A percentile compares a stretch with the other conserved stretches of the same genome.
These are phyloP conservation scores for Sporothrix phasma DNA, from an alignment of 2,329 filamentous ascomycete species.

Conservation along the genomic window DNA sequence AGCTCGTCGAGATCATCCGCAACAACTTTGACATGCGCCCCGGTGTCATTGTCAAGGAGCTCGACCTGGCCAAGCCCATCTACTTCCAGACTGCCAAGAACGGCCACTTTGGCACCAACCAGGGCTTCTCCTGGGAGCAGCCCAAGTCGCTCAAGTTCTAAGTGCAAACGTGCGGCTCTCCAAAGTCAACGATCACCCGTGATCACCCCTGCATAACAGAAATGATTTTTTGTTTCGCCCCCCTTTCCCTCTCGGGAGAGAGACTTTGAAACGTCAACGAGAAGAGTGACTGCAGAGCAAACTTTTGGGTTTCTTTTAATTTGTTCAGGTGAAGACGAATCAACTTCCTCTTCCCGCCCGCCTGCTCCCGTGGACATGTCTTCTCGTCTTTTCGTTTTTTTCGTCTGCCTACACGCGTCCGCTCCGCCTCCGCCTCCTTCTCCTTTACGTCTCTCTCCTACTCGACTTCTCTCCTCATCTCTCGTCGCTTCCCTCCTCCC, in stretches of 20 bases:
- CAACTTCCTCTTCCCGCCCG: slow-evolving; percentile 9
- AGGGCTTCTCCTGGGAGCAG: slow-evolving; percentile 96
- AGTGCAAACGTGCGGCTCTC: no score
- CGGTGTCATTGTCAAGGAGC: slow-evolving; percentile 96
- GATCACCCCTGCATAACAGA: slow-evolving; percentile 8
- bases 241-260: neutral
- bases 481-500: slow-evolving; percentile 1
- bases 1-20: slow-evolving; percentile 90
- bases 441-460: neutral
- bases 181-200: no score
- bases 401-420: neutral
- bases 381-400: neutral
- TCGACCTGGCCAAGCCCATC: slow-evolving; percentile 90
- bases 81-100: slow-evolving; percentile 99
- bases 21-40: slow-evolving; percentile 97
- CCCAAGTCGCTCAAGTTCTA: slow-evolving; percentile 92
- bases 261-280: neutral
- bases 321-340: slow-evolving; percentile 1
- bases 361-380: neutral
- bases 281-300: neutral
- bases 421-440: neutral
- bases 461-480: neutral
- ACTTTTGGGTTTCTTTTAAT: neutral
- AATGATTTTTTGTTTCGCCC: slow-evolving; percentile 1
- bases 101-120: slow-evolving; percentile 96